Evolutionary conservation across 2,329 filamentous ascomycete species (phyloP).

Genomic region (Sclerotinia nivalis): DNA sequence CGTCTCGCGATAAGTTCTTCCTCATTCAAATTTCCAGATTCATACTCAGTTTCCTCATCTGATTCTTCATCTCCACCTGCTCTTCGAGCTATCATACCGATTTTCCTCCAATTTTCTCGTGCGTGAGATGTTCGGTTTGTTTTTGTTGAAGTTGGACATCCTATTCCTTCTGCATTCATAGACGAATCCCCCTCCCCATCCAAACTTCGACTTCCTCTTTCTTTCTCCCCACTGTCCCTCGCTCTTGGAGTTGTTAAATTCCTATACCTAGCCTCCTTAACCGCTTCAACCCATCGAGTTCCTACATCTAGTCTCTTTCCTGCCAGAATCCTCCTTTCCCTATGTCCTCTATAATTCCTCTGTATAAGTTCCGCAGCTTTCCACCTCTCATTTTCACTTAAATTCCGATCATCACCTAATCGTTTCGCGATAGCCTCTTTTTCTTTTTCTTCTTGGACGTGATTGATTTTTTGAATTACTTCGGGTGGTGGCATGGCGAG

Average conservation of each 20-base stretch:
- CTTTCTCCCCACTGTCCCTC: slow-evolving; percentile 29
- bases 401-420: slow-evolving; percentile 36
- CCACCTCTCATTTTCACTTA: slow-evolving; percentile 45
- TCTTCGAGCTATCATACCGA: slow-evolving; percentile 66
- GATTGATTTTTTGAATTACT: slow-evolving; percentile 51
- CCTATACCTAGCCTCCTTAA: slow-evolving; percentile 58
- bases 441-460: slow-evolving; percentile 48
- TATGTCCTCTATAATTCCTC: slow-evolving; percentile 76
- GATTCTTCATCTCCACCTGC: slow-evolving; percentile 67
- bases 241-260: slow-evolving; percentile 50
- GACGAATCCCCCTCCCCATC: slow-evolving; percentile 34
- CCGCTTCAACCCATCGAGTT: slow-evolving; percentile 45
- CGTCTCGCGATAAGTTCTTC: slow-evolving; percentile 46
- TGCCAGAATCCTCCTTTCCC: slow-evolving; percentile 67
- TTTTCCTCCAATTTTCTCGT: slow-evolving; percentile 73
- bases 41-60: slow-evolving; percentile 30
- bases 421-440: slow-evolving; percentile 34
- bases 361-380: slow-evolving; percentile 61
- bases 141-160: background rate
- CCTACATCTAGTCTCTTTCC: slow-evolving; percentile 58
- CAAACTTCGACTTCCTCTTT: slow-evolving; percentile 20
- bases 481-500: slow-evolving; percentile 37
- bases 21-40: slow-evolving; percentile 34
- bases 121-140: slow-evolving; percentile 44
- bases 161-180: slow-evolving; percentile 25